These are phyloP conservation scores for Hygrophila difformis DNA, from an alignment of 257 asterid genomes.

Conservation along the genomic window DNA sequence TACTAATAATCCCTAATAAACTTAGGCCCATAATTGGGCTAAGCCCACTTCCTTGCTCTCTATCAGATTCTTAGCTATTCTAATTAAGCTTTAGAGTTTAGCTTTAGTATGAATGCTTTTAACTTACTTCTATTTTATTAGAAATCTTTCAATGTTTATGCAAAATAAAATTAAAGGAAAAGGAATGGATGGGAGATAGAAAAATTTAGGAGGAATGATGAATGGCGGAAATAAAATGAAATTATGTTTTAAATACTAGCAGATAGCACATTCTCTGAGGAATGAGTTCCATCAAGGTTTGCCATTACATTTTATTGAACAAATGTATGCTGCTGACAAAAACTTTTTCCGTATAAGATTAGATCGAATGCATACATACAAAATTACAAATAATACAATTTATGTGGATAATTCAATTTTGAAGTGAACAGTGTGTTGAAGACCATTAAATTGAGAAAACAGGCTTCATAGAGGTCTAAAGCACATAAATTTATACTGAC, in stretches of 20 bases:
- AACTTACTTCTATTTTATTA: neutral
- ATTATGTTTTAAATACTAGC: neutral
- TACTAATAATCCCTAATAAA: too few relatives aligned
- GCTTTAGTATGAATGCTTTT: too few relatives aligned
- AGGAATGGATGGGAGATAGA: neutral
- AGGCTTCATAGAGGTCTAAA: neutral
- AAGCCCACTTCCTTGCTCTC: too few relatives aligned
- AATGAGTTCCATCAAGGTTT: neutral
- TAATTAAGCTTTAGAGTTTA: too few relatives aligned
- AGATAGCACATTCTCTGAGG: neutral
- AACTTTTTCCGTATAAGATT: neutral
- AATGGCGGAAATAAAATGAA: conserved; percentile 1
- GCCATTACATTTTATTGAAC: neutral
- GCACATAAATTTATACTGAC: conserved; percentile 36
- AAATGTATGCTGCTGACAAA: conserved; percentile 3
- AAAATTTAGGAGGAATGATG: neutral
- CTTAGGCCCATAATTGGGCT: too few relatives aligned
- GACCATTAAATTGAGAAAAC: too few relatives aligned
- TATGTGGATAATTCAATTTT: neutral
- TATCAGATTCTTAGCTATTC: too few relatives aligned
- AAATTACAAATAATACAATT: neutral
- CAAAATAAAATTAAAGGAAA: neutral
- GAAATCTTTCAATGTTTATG: conserved; percentile 2
- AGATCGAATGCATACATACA: neutral
- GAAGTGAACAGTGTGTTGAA: too few relatives aligned